Percentiles rank a stretch among this genome's conserved stretches.
Evolutionary conservation across 495 filamentous ascomycete species (phyloP).

Genomic region (Hypoxylon fuscum): DNA sequence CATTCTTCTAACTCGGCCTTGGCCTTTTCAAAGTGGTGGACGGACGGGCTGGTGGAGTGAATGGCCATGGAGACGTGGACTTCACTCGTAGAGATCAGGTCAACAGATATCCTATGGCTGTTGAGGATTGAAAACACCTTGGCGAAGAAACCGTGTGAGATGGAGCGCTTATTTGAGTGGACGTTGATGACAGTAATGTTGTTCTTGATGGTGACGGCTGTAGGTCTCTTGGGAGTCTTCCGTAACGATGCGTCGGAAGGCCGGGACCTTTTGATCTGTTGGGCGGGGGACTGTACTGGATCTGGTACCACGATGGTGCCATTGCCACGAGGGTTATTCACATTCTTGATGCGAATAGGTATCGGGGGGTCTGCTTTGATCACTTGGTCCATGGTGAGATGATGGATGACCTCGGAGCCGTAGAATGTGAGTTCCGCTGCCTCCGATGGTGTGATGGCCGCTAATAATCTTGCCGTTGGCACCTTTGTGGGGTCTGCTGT

Average conservation of each 20-base stretch:
- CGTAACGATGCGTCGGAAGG: slow-evolving; percentile 53
- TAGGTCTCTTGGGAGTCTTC: slow-evolving; percentile 74
- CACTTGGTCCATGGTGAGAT: slow-evolving; percentile 98
- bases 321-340: slow-evolving; percentile 87
- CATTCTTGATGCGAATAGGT: slow-evolving; percentile 97
- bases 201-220: slow-evolving; percentile 95
- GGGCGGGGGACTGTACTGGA: slow-evolving; percentile 53
- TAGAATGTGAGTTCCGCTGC: slow-evolving; percentile 93
- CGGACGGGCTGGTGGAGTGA: slow-evolving; percentile 76
- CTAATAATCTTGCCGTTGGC: slow-evolving; percentile 78
- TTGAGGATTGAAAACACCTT: slow-evolving; percentile 89
- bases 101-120: slow-evolving; percentile 80
- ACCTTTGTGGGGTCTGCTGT: slow-evolving; percentile 90
- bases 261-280: slow-evolving; percentile 55
- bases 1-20: slow-evolving; percentile 75
- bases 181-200: slow-evolving; percentile 93
- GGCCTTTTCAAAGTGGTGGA: slow-evolving; percentile 70
- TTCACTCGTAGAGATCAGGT: slow-evolving; percentile 92
- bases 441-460: slow-evolving; percentile 83
- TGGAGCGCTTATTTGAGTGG: slow-evolving; percentile 84
- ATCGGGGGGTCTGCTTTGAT: slow-evolving; percentile 85
- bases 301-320: slow-evolving; percentile 86
- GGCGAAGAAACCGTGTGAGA: slow-evolving; percentile 91
- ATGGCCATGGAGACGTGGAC: slow-evolving; percentile 96
- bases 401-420: slow-evolving; percentile 95